Conservation (phyloP, 2,329 filamentous ascomycete genomes). For the Cytospora leucostoma region DNA sequence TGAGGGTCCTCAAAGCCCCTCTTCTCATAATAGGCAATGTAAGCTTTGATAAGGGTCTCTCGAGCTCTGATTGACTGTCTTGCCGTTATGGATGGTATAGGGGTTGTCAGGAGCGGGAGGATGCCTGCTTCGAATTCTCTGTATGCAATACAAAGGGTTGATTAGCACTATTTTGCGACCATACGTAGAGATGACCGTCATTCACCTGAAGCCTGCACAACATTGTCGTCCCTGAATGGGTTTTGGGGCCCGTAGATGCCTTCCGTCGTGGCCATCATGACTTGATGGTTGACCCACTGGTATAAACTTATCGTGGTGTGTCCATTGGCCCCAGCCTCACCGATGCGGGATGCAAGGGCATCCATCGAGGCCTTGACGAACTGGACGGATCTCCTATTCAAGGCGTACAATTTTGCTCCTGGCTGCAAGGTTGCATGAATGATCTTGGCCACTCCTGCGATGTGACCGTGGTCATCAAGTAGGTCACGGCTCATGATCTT, state of each 20-base stretch:
- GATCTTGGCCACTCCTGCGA: too few relatives aligned
- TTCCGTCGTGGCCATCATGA: neutral
- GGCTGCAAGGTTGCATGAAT: too few relatives aligned
- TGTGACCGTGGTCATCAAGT: too few relatives aligned
- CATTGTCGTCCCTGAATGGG: neutral
- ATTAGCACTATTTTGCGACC: neutral
- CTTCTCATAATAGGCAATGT: conserved; percentile 2
- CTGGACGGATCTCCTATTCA: neutral
- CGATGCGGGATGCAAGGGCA: too few relatives aligned
- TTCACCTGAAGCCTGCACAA: too few relatives aligned
- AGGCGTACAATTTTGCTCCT: neutral
- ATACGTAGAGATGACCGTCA: too few relatives aligned
- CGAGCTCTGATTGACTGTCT: neutral
- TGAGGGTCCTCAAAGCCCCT: neutral
- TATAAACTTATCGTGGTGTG: neutral
- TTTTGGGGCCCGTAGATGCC: neutral
- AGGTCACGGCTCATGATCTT: too few relatives aligned
- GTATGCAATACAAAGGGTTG: neutral
- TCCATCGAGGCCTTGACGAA: neutral
- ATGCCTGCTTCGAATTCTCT: neutral
- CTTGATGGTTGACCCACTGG: neutral
- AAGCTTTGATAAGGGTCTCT: conserved; percentile 3
- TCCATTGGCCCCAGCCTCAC: neutral
- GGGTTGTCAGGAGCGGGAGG: neutral
- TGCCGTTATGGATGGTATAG: conserved; percentile 6